Conservation (phyloP, 192 early-diverging fungal species). For the Spizellomyces punctatus region DNA sequence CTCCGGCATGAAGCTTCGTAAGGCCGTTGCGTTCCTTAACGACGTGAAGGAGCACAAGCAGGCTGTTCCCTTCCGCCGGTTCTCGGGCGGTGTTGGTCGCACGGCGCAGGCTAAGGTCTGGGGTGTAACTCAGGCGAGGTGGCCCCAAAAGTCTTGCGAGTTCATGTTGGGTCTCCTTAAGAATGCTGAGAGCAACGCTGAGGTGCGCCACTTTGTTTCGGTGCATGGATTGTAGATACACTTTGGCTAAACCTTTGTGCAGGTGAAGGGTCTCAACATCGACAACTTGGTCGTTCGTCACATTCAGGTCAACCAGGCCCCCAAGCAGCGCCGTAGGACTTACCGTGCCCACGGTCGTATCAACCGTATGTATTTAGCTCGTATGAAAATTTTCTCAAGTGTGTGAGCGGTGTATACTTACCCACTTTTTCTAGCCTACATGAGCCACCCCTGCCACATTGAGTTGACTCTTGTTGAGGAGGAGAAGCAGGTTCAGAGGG, state of each 20-base stretch:
- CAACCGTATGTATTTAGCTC: slow-evolving; percentile 53
- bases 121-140: slow-evolving; percentile 87
- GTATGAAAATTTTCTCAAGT: background rate
- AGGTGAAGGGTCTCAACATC: slow-evolving; percentile 88
- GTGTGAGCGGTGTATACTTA: background rate
- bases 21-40: slow-evolving; percentile 89
- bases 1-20: slow-evolving; percentile 86
- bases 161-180: slow-evolving; percentile 91
- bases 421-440: slow-evolving; percentile 67
- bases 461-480: slow-evolving; percentile 94
- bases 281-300: slow-evolving; percentile 89
- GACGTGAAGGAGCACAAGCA: slow-evolving; percentile 98
- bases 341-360: slow-evolving; percentile 99
- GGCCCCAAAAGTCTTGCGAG: slow-evolving; percentile 97
- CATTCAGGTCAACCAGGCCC: slow-evolving; percentile 98
- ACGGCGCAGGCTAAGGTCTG: slow-evolving; percentile 96
- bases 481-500: slow-evolving; percentile 81
- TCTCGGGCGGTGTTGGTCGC: slow-evolving; percentile 96
- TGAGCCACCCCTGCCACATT: slow-evolving; percentile 94
- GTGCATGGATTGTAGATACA: no score
- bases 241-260: background rate
- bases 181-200: slow-evolving; percentile 98
- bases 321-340: slow-evolving; percentile 94
- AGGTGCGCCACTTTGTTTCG: slow-evolving; percentile 52
- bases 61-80: slow-evolving; percentile 95